Evolutionary conservation across 495 filamentous ascomycete genomes (phyloP).

Genomic region (Podospora pseudocomata): DNA sequence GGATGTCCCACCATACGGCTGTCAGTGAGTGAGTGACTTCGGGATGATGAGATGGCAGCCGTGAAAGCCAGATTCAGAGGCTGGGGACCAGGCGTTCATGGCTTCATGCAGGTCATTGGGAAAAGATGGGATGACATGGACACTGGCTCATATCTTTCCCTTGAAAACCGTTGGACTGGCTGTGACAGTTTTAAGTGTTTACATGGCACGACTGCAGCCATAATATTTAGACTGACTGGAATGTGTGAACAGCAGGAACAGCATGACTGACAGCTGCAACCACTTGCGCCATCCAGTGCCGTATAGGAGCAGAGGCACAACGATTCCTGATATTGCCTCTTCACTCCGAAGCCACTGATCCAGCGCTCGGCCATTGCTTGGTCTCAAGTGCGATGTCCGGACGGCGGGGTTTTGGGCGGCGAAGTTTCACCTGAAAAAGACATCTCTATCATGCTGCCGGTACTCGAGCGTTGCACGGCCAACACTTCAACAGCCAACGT

Average conservation of each 20-base stretch:
- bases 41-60: conserved; percentile 2
- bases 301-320: background rate
- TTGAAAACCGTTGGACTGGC: background rate
- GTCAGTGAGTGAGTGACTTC: background rate
- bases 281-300: conserved; percentile 1
- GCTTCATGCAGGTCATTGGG: background rate
- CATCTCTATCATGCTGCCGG: background rate
- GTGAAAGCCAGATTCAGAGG: background rate
- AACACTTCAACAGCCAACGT: background rate
- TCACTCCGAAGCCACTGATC: conserved; percentile 5
- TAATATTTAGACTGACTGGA: background rate
- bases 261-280: background rate
- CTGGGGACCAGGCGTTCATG: background rate
- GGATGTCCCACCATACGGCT: background rate
- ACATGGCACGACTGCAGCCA: conserved; percentile 8
- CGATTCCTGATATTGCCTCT: background rate
- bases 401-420: background rate
- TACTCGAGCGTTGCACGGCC: conserved; percentile 2
- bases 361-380: conserved; percentile 2
- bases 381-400: conserved; percentile 5
- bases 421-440: conserved; percentile 1
- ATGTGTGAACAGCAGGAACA: background rate
- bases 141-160: background rate
- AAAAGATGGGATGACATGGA: background rate
- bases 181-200: background rate